Base-by-base conservation (phyloP, 805 yeast species). In the Pichia membranifaciens region DNA sequence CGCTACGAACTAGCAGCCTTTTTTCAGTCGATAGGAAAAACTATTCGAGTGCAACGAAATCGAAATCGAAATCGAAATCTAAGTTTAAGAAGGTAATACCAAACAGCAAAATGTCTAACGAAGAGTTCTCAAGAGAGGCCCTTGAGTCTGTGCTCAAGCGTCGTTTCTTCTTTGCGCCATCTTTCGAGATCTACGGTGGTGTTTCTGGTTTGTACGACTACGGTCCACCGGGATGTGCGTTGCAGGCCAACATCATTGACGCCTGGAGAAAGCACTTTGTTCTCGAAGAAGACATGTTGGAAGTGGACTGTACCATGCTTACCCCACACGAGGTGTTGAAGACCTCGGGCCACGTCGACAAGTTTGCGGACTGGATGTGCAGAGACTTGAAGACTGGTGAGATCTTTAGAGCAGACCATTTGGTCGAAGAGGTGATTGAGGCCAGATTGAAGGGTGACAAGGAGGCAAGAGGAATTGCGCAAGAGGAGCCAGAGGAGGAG, bases 291-390 rank as follows among this genome's bases (percentile, higher is more conserved):
- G 98, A 93, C 64, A 93, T 93, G 98, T 78, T 90, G 63, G 99
- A 93, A 71, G 97, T 93, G 52, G 99, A 95, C 73, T 83, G 95
- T 69, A 88, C 99, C 50, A 90, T 93, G 90, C 75, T 93, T 70
- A 93, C 99, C 42, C 99, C 99, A 15, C 82, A 87, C 62, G 99
- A 95, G 67, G 99, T 93, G 32, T 76, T 93, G 67, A 95, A 95
- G 74, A 95, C 99, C 38, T 91, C 98, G 43, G 99, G 99, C 59
- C 99, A 93, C 69, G 99, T 93, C 55, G 99, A 93, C 69, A 93
- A 93, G 75, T 93, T 93, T 65, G 87, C 97, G 56, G 99, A 93
- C 69, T 93, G 96, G 96, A 93, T 93, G 99, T 89, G 96, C 70
- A 82, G 86, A 61, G 99, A 93, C 69, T 73, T 81, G 61, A 87